Evolutionary conservation across 73 alveolate genomes (phyloP).

Genomic region (Vitrella brassicaformis): DNA sequence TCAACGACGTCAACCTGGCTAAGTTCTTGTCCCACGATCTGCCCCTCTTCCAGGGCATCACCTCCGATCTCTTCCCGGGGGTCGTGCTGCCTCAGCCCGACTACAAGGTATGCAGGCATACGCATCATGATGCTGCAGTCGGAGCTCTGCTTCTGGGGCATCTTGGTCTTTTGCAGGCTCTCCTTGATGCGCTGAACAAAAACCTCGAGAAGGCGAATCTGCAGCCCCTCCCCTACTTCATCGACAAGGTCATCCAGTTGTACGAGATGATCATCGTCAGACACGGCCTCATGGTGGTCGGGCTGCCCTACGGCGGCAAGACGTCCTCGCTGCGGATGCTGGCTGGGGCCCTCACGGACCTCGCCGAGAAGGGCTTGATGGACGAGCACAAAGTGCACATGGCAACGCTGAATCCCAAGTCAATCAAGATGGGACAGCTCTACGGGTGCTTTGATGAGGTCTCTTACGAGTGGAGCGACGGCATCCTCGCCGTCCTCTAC

Average conservation of each 20-base stretch:
- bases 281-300: slow-evolving; percentile 99
- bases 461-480: slow-evolving; percentile 95
- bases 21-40: slow-evolving; percentile 90
- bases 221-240: slow-evolving; percentile 81
- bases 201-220: slow-evolving; percentile 60
- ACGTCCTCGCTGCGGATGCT: slow-evolving; percentile 83
- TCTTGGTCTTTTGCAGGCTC: slow-evolving; percentile 2
- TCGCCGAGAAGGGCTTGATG: slow-evolving; percentile 84
- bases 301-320: slow-evolving; percentile 96
- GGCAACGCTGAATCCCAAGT: slow-evolving; percentile 85
- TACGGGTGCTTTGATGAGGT: slow-evolving; percentile 85
- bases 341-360: slow-evolving; percentile 80
- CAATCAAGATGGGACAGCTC: slow-evolving; percentile 85
- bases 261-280: slow-evolving; percentile 95
- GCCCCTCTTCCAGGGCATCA: slow-evolving; percentile 87
- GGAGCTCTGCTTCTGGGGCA: background rate
- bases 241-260: slow-evolving; percentile 86
- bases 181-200: slow-evolving; percentile 66
- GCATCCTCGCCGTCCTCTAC: slow-evolving; percentile 88
- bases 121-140: background rate
- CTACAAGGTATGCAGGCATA: slow-evolving; percentile 53
- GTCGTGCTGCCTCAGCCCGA: slow-evolving; percentile 91
- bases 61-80: slow-evolving; percentile 95
- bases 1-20: slow-evolving; percentile 94
- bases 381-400: slow-evolving; percentile 15